Conservation (phyloP, 176 grass and related monocot genomes). For the Zea luxurians region DNA sequence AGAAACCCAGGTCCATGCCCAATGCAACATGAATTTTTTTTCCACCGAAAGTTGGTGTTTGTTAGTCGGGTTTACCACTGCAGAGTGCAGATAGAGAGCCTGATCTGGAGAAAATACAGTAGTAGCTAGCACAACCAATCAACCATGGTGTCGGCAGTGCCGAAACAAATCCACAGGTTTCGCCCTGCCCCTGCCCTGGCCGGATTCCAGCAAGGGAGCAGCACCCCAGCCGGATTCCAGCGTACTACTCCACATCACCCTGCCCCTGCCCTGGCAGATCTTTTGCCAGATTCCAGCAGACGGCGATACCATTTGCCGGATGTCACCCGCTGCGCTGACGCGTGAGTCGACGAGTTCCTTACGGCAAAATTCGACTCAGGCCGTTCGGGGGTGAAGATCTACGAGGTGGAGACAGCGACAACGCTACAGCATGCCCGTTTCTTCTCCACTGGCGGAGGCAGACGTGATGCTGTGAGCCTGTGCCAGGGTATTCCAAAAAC, state of each 20-base stretch:
- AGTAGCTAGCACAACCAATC: background rate
- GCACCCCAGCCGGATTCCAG: background rate
- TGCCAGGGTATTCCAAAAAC: too few relatives aligned
- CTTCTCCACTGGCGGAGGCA: background rate
- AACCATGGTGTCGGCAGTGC: background rate
- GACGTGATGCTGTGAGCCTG: too few relatives aligned
- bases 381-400: background rate
- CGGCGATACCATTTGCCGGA: conserved; percentile 19
- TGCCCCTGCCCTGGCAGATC: background rate
- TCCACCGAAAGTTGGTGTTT: background rate
- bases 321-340: background rate
- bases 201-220: too few relatives aligned
- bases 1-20: background rate
- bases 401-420: background rate
- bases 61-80: background rate
- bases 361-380: background rate
- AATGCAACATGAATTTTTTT: background rate
- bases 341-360: background rate
- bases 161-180: background rate
- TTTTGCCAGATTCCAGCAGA: background rate
- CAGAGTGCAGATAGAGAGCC: background rate
- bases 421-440: background rate
- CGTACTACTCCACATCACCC: background rate
- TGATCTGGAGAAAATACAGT: background rate
- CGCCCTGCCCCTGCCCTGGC: too few relatives aligned